Conservation (phyloP, 2,329 filamentous ascomycete genomes). For the Teratosphaeriaceae sp. region DNA sequence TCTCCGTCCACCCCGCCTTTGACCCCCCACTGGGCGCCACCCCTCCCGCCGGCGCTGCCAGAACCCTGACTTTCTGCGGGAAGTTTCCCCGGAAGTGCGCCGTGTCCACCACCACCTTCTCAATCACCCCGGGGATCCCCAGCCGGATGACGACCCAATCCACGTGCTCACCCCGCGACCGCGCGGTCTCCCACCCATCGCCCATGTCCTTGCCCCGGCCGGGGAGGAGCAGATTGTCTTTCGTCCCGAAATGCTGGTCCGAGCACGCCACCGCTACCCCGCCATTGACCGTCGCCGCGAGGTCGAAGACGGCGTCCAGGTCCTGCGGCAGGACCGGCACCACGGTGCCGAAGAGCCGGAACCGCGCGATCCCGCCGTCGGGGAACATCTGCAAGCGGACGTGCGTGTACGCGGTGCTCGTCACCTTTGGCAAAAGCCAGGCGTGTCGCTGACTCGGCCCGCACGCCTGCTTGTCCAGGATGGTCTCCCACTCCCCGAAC, state of each 20-base stretch:
- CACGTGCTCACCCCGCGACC: slow-evolving; percentile 65
- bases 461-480: slow-evolving; percentile 63
- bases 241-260: slow-evolving; percentile 79
- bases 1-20: slow-evolving; percentile 58
- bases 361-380: slow-evolving; percentile 75
- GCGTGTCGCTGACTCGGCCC: slow-evolving; percentile 67
- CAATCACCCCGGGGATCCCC: slow-evolving; percentile 58
- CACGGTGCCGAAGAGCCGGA: slow-evolving; percentile 69
- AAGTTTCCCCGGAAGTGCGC: slow-evolving; percentile 81
- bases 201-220: slow-evolving; percentile 79
- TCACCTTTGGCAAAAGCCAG: slow-evolving; percentile 56
- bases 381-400: slow-evolving; percentile 79
- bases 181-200: slow-evolving; percentile 79
- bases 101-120: slow-evolving; percentile 68
- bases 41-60: slow-evolving; percentile 48
- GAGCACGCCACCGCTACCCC: slow-evolving; percentile 69
- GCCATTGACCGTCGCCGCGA: slow-evolving; percentile 72
- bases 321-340: slow-evolving; percentile 69
- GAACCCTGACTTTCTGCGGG: slow-evolving; percentile 66
- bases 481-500: slow-evolving; percentile 58
- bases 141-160: slow-evolving; percentile 78
- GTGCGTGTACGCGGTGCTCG: slow-evolving; percentile 66
- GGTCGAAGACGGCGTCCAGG: slow-evolving; percentile 60
- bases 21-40: slow-evolving; percentile 50
- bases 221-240: slow-evolving; percentile 72